Percentiles rank a stretch among this genome's conserved stretches.
These are phyloP conservation scores for Curvularia verruculosa DNA, from an alignment of 2,329 filamentous ascomycete species.

Conservation along the genomic window DNA sequence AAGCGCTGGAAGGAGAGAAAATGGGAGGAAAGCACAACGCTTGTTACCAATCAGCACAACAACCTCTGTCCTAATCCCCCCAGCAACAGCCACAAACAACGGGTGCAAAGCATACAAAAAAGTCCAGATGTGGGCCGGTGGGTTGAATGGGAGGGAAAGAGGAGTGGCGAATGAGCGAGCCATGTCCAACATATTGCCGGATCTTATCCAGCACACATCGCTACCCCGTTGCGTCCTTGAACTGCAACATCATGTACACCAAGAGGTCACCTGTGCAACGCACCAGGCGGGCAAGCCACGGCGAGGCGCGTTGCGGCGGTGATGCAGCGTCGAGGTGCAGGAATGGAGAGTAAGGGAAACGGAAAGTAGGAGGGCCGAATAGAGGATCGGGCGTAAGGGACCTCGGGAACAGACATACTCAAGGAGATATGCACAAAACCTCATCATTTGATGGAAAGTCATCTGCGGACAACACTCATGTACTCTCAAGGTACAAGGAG, in stretches of 20 bases:
- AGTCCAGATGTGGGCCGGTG: conserved; percentile 37
- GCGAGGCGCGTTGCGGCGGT: conserved; percentile 33
- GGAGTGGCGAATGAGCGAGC: conserved; percentile 49
- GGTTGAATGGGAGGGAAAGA: conserved; percentile 33
- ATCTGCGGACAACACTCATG: conserved; percentile 14
- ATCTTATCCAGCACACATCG: conserved; percentile 41
- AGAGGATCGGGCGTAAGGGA: conserved; percentile 51
- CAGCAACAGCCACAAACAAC: conserved; percentile 41
- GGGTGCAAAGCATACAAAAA: conserved; percentile 45
- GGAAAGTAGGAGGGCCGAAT: conserved; percentile 48
- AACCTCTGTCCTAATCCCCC: conserved; percentile 34
- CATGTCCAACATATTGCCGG: conserved; percentile 53
- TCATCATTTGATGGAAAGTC: conserved; percentile 30
- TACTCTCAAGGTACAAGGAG: conserved; percentile 6
- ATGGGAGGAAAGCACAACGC: conserved; percentile 49
- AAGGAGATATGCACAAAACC: conserved; percentile 46
- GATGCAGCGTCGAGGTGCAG: conserved; percentile 32
- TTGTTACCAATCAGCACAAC: conserved; percentile 51
- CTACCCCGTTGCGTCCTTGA: conserved; percentile 38
- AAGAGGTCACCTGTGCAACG: conserved; percentile 18
- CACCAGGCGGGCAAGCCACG: conserved; percentile 49
- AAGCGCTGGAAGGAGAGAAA: conserved; percentile 18
- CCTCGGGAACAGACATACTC: conserved; percentile 51
- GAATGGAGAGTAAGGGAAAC: conserved; percentile 33
- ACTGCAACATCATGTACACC: conserved; percentile 18